These are phyloP conservation scores for Hemisphaericaspora lyxosophila DNA, from an alignment of 1,139 yeast species.

Conservation along the genomic window DNA sequence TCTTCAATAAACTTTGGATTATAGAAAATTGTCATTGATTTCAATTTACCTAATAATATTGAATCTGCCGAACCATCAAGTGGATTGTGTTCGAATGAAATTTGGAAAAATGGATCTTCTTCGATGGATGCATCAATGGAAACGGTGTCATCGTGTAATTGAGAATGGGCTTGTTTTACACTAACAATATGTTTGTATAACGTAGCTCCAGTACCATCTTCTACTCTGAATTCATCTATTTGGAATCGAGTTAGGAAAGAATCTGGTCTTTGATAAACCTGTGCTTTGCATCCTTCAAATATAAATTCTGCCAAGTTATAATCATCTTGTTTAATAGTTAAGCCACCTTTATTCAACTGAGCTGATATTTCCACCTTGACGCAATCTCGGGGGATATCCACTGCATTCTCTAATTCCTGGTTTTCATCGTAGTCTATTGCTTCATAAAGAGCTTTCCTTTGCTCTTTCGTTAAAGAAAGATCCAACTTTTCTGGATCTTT, in stretches of 20 bases:
- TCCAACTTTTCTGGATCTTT: conserved; percentile 19
- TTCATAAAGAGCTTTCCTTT: conserved; percentile 80
- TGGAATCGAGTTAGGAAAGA: conserved; percentile 73
- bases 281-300: conserved; percentile 80
- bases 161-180: conserved; percentile 60
- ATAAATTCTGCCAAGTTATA: conserved; percentile 69
- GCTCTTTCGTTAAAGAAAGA: conserved; percentile 60
- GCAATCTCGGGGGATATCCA: conserved; percentile 74
- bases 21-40: conserved; percentile 87
- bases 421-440: conserved; percentile 91
- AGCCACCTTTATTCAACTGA: conserved; percentile 72
- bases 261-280: conserved; percentile 74
- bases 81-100: conserved; percentile 84
- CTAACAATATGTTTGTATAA: conserved; percentile 86
- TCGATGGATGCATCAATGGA: conserved; percentile 10
- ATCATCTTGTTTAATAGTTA: conserved; percentile 53
- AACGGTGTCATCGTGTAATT: conserved; percentile 19
- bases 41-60: conserved; percentile 66
- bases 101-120: conserved; percentile 71
- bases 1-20: conserved; percentile 80
- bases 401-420: conserved; percentile 48
- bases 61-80: conserved; percentile 83
- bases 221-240: conserved; percentile 77
- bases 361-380: conserved; percentile 67
- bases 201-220: conserved; percentile 77